Evolutionary conservation across 1,284 basidiomycete species (phyloP).

Genomic region (Apiotrichum montevideense): DNA sequence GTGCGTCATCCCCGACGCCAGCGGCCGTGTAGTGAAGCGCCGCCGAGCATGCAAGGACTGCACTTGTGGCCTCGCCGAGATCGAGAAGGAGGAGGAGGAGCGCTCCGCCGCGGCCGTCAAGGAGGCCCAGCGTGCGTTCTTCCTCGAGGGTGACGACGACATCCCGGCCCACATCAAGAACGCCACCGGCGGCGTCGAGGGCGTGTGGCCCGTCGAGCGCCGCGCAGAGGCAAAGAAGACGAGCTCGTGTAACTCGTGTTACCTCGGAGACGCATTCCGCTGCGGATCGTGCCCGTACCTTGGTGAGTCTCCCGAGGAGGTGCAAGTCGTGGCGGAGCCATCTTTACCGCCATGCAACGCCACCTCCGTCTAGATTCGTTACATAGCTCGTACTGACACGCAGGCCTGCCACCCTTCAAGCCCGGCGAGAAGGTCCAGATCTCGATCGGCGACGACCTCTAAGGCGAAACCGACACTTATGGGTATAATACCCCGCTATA

Average conservation of each 20-base stretch:
- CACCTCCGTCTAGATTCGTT: no score
- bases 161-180: slow-evolving; percentile 38
- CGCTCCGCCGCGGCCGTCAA: slow-evolving; percentile 42
- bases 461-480: neutral
- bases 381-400: slow-evolving; percentile 34
- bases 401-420: slow-evolving; percentile 91
- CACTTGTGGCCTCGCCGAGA: slow-evolving; percentile 85
- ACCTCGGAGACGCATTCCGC: slow-evolving; percentile 94
- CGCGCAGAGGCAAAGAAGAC: slow-evolving; percentile 65
- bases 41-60: slow-evolving; percentile 83
- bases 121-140: slow-evolving; percentile 39
- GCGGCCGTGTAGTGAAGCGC: slow-evolving; percentile 46
- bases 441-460: slow-evolving; percentile 77
- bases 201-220: slow-evolving; percentile 51
- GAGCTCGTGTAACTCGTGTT: slow-evolving; percentile 96
- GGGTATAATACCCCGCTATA: neutral
- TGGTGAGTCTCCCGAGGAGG: slow-evolving; percentile 55
- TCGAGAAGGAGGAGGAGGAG: slow-evolving; percentile 69
- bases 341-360: no score
- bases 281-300: slow-evolving; percentile 93
- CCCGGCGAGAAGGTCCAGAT: slow-evolving; percentile 93
- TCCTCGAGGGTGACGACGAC: slow-evolving; percentile 46
- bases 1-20: slow-evolving; percentile 40
- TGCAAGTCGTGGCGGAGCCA: no score
- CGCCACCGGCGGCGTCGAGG: slow-evolving; percentile 40